A percentile compares a stretch with the other conserved stretches of the same genome.
Evolutionary conservation across 2,329 filamentous ascomycete species (phyloP).

Genomic region (Parasarocladium wereldwijsianum): DNA sequence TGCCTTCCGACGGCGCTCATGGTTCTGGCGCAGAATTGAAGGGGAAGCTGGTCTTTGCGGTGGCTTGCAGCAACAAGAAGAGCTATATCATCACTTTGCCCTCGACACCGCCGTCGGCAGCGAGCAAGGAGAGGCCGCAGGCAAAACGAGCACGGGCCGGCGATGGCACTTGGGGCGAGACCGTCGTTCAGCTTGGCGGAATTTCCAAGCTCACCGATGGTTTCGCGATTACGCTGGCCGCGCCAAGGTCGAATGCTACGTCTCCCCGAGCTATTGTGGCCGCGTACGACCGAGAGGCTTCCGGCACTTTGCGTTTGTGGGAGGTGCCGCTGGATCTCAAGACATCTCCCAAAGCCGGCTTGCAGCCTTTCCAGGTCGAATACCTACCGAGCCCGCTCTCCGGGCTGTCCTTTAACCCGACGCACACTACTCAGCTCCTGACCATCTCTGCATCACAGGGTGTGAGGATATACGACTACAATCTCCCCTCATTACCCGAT

Average conservation of each 20-base stretch:
- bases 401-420: conserved; percentile 46
- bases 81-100: conserved; percentile 44
- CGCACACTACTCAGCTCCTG: conserved; percentile 39
- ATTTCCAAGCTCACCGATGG: conserved; percentile 38
- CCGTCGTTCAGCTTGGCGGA: conserved; percentile 36
- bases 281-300: conserved; percentile 43
- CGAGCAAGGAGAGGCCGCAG: conserved; percentile 41
- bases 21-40: conserved; percentile 33
- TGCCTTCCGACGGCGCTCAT: conserved; percentile 35
- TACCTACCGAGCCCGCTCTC: conserved; percentile 39
- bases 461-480: conserved; percentile 48
- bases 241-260: conserved; percentile 22
- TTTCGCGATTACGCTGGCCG: conserved; percentile 20
- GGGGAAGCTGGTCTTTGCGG: conserved; percentile 45
- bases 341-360: conserved; percentile 13
- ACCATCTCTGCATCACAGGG: conserved; percentile 39
- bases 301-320: conserved; percentile 43
- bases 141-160: conserved; percentile 39
- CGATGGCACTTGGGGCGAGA: conserved; percentile 49
- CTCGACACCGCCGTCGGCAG: conserved; percentile 44
- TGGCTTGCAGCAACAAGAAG: conserved; percentile 42
- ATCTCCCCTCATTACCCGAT: conserved; percentile 34
- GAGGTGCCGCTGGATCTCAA: conserved; percentile 34
- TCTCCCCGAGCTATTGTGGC: conserved; percentile 38
- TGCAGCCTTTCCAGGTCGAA: conserved; percentile 44